These are phyloP conservation scores for Penicillium verrucosum DNA, from an alignment of 2,329 filamentous ascomycete genomes.

Conservation along the genomic window DNA sequence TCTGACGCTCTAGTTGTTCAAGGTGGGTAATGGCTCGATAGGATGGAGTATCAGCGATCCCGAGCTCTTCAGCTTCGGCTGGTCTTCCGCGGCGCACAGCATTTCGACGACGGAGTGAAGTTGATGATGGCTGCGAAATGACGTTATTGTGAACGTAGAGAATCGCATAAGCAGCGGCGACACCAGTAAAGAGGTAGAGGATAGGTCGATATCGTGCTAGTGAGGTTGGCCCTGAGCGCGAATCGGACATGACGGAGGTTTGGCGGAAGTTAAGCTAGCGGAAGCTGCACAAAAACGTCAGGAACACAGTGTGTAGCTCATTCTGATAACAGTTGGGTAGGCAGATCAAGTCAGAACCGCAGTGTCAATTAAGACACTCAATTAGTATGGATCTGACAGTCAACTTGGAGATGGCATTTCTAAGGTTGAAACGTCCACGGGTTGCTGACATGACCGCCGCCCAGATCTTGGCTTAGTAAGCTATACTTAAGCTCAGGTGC, in stretches of 20 bases:
- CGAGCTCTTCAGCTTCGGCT: slow-evolving; percentile 24
- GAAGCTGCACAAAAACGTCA: slow-evolving; percentile 16
- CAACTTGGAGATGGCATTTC: not conserved
- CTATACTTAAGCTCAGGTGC: too few relatives aligned
- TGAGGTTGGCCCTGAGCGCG: slow-evolving; percentile 30
- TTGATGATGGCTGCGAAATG: slow-evolving; percentile 23
- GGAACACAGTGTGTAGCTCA: slow-evolving; percentile 14
- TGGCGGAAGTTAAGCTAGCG: slow-evolving; percentile 20
- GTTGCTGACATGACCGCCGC: not conserved
- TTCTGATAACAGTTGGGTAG: slow-evolving; percentile 4
- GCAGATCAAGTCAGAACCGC: not conserved
- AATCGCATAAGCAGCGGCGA: slow-evolving; percentile 43
- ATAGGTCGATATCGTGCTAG: slow-evolving; percentile 41
- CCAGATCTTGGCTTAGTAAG: not conserved
- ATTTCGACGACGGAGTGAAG: slow-evolving; percentile 39
- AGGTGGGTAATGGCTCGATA: slow-evolving; percentile 39
- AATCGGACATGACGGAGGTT: slow-evolving; percentile 31
- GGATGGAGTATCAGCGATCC: slow-evolving; percentile 32
- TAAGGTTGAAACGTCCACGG: not conserved
- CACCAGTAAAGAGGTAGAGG: slow-evolving; percentile 42
- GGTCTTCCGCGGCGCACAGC: slow-evolving; percentile 39
- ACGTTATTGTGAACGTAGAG: slow-evolving; percentile 39
- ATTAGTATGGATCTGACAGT: not conserved
- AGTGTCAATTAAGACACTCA: not conserved
- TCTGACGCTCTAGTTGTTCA: slow-evolving; percentile 40